A percentile compares a stretch with the other conserved stretches of the same genome.
Evolutionary conservation across 345 rosid genomes (phyloP).

Genomic region (Citrus cavaleriei): DNA sequence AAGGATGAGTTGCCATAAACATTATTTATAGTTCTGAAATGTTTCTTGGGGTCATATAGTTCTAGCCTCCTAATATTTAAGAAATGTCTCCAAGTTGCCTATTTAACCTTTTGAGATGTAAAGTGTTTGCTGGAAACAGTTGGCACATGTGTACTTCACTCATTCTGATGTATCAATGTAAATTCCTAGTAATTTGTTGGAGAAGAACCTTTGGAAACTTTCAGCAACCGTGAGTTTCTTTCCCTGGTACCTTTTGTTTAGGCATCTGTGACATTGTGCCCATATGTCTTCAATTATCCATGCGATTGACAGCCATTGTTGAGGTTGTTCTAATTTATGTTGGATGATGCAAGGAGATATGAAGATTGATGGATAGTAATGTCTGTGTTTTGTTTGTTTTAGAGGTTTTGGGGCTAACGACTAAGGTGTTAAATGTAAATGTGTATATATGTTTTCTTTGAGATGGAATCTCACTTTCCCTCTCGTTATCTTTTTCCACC

Average conservation of each 20-base stretch:
- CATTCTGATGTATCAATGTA: neutral
- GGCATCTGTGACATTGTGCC: neutral
- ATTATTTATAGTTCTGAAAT: neutral
- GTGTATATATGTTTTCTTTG: neutral
- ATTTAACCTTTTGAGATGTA: neutral
- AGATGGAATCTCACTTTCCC: neutral
- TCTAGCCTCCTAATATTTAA: neutral
- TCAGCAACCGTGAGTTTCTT: neutral
- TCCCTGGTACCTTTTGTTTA: neutral
- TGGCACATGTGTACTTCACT: neutral
- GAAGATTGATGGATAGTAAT: neutral
- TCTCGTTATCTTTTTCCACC: neutral
- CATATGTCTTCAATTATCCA: neutral
- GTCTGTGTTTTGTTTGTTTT: neutral
- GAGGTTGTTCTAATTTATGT: neutral
- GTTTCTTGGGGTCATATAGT: neutral
- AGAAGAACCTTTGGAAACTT: neutral
- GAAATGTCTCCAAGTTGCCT: neutral
- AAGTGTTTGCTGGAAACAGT: too few species aligned
- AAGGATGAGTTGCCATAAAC: neutral
- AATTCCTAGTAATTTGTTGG: neutral
- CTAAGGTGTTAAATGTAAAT: neutral
- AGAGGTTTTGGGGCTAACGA: neutral
- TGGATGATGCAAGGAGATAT: neutral
- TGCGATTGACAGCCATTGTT: neutral